Percentiles rank a stretch among this genome's conserved stretches.
These are phyloP conservation scores for Rosa hybrid DNA, from an alignment of 331 rosid species.

Conservation along the genomic window DNA sequence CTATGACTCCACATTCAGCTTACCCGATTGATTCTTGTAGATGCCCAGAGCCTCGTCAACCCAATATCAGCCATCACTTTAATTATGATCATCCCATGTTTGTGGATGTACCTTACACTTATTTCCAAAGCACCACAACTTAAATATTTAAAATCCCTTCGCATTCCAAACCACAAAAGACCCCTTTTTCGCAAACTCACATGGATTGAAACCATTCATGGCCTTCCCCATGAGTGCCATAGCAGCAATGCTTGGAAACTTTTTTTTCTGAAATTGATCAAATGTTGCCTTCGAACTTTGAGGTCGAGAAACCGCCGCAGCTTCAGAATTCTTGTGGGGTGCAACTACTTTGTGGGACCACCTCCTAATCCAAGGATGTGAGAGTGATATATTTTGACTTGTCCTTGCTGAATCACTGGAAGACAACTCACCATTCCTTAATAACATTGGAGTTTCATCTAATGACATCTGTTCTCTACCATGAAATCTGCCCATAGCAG, in stretches of 20 bases:
- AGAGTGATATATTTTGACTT: slow-evolving; percentile 48
- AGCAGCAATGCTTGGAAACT: slow-evolving; percentile 88
- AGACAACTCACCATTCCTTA: slow-evolving; percentile 34
- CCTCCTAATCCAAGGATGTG: slow-evolving; percentile 89
- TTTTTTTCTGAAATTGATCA: slow-evolving; percentile 46
- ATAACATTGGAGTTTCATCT: slow-evolving; percentile 26
- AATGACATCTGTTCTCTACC: slow-evolving; percentile 31
- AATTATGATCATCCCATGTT: slow-evolving; percentile 26
- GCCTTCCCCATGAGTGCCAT: slow-evolving; percentile 95
- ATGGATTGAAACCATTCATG: slow-evolving; percentile 45
- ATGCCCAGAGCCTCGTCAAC: slow-evolving; percentile 14
- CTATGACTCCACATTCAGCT: slow-evolving; percentile 8
- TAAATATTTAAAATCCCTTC: slow-evolving; percentile 29
- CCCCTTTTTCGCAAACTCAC: slow-evolving; percentile 55
- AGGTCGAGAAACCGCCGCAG: slow-evolving; percentile 33
- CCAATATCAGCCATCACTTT: neutral
- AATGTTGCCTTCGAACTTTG: slow-evolving; percentile 31
- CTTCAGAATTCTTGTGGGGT: slow-evolving; percentile 40
- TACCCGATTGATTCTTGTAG: slow-evolving; percentile 9
- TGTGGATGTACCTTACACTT: neutral
- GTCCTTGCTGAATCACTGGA: slow-evolving; percentile 32
- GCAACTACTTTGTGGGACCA: slow-evolving; percentile 48
- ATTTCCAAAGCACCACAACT: slow-evolving; percentile 3
- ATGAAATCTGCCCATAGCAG: slow-evolving; percentile 24
- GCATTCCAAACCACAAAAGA: slow-evolving; percentile 65